Percentiles rank a stretch among this genome's conserved stretches.
Evolutionary conservation across 2,329 filamentous ascomycete genomes (phyloP).

Genomic region (Chaetothyriales sp.): DNA sequence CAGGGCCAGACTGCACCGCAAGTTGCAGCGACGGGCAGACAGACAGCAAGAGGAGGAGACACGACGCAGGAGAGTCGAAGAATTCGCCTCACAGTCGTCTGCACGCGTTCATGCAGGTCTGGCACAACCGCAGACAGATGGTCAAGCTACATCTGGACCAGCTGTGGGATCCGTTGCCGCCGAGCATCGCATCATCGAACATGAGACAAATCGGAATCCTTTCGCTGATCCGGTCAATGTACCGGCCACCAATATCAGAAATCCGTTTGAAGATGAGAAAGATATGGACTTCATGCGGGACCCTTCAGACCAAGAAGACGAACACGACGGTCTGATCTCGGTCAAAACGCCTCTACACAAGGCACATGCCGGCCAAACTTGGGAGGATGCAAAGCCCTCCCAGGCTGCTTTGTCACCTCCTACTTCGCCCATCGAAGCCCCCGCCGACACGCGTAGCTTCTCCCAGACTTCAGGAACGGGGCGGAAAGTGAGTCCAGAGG

Average conservation of each 20-base stretch:
- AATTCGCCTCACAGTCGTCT: constrained; percentile 2
- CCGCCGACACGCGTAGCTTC: constrained; percentile 34
- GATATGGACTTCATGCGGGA: constrained; percentile 15
- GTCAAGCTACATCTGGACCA: neutral
- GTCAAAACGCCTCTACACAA: constrained; percentile 14
- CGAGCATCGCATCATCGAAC: neutral
- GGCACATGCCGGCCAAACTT: constrained; percentile 5
- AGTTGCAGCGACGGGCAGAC: constrained; percentile 33
- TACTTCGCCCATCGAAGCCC: constrained; percentile 32
- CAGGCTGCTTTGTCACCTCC: constrained; percentile 29
- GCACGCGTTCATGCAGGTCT: neutral
- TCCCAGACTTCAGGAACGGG: constrained; percentile 38
- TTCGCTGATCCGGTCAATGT: constrained; percentile 9
- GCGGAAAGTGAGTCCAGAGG: constrained; percentile 37
- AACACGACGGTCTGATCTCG: constrained; percentile 10
- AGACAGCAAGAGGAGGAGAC: constrained; percentile 38
- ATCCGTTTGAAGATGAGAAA: constrained; percentile 17
- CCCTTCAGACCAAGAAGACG: constrained; percentile 8
- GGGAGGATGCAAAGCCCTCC: constrained; percentile 4
- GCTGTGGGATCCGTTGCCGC: neutral
- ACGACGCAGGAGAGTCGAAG: constrained; percentile 4
- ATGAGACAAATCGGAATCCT: constrained; percentile 1
- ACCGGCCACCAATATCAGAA: constrained; percentile 9
- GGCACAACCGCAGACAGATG: neutral
- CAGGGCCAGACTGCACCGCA: constrained; percentile 43